Base-by-base conservation (phyloP, 2,329 filamentous ascomycete genomes). In the Blastomyces gilchristii region DNA sequence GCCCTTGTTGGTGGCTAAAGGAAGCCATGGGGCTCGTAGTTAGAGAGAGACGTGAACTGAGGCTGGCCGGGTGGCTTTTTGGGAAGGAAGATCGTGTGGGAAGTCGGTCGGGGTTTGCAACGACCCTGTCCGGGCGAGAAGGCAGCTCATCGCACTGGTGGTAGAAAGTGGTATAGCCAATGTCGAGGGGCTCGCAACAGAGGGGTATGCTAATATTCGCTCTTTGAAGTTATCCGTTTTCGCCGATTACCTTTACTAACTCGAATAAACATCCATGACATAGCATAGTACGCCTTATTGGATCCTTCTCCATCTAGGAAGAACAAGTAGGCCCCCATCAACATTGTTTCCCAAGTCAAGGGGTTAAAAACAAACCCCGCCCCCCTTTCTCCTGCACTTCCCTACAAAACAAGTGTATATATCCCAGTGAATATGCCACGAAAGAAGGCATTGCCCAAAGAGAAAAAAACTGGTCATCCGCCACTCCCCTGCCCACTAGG, bases 401-500 rank as follows among this genome's bases (percentile, higher is more conserved):
- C n/a, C 34, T 8, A 34, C 11, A 47, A 9, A 34, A 34, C 6
- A 31, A 45, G 18, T n/a, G 31, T 16, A 25, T 47, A 31, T 16
- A 39, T 12, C 34, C 56, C 39, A 25, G 47, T 25, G 12, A 59
- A 34, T 45, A 14, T 22, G n/a, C 31, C 39, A 59, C 12, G 45
- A 18, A 34, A 28, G 7, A 58, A 41, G 11, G 37, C 37, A 25
- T 37, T 37, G 11, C 37, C 7, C 16, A 25, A 57, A 57, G 12
- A 41, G 12, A 28, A 25, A 52, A 69, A 4, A 18, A 16, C 5
- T 16, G 41, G 41, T 79, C 76, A 80, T 61, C 78, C 78, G 49
- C 76, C 53, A 57, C 31, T 39, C 53, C 53, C 76, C 67, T 82
- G 80, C 37, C 78, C 78, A 66, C 77, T 79, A 31, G 78, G 78